Base-by-base conservation (phyloP, 106 monocot species). In the Allium sativum region DNA sequence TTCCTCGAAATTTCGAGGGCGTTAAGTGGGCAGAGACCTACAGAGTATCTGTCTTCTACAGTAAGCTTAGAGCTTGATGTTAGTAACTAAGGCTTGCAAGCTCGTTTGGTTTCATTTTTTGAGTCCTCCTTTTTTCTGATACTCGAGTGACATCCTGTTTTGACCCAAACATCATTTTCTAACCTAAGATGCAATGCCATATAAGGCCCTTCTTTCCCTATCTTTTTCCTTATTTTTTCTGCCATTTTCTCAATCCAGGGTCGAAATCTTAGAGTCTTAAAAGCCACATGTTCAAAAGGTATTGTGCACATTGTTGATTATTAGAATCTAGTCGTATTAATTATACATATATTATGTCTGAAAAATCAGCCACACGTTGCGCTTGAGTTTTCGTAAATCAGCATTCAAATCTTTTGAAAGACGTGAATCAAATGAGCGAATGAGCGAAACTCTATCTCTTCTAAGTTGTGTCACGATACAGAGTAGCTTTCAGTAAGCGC, bases 141-240 rank as follows among this genome's bases (percentile, higher is more conserved):
- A 12, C 80, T 76, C 3, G 80, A 64, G 12, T 48, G 76, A 50
- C 81, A 81, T 12, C 81, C 81, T n/a, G n/a, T n/a, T n/a, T n/a
- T n/a, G n/a, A n/a, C n/a, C n/a, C n/a, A n/a, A n/a, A n/a, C n/a
- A n/a, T 81, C 81, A 53, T 72, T 81, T 53, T 81, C 81, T 52
- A 81, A 55, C 64, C 76, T 64, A 11, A 80, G 71, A 48, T 80
- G 80, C 76, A 80, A 44, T 12, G 80, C 76, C 67, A 80, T 52
- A 44, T 76, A 80, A 7, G 80, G 76, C 41, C 80, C 80, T n/a
- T 76, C 68, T 18, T 58, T 62, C 40, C 42, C 21, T 67, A 80
- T 80, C 58, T 60, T 80, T 48, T 54, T 43, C 0, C 72, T 68
- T 9, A 81, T 62, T 53, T 12, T 77, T 1, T 61, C 65, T 42